Base-by-base conservation (phyloP, 2,329 filamentous ascomycete species). In the Aspergillus sp. region DNA sequence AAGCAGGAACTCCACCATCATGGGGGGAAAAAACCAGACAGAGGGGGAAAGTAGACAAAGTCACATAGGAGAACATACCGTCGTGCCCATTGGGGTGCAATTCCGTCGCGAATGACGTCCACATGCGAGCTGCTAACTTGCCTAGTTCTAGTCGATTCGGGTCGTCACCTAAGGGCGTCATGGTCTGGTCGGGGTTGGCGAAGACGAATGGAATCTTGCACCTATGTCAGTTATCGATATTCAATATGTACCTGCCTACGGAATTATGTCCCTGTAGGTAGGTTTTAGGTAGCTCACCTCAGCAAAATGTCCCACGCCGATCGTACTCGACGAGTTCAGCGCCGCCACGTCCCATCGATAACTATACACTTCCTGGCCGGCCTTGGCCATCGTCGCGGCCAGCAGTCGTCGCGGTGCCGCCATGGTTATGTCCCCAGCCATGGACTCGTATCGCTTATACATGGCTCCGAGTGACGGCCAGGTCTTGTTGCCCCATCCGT, bases 361-460 rank as follows among this genome's bases (percentile, higher is more conserved):
- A 1, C 68, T 67, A 32, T 66, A 72, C 1, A 73, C 66, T 11
- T 62, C 47, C 6, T 63, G 26, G 7, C 51, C 55, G 7, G 64
- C 64, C 2, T 39, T 32, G 4, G 68, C 63, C 71, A 73, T 71
- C 1, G 61, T 64, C 39, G 67, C 36, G 6, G 69, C 68, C 6
- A 73, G 62, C 55, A 73, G 61, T 10, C 71, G 69, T 24, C 71
- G 68, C 14, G 70, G 71, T 6, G 65, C 70, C 1, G 60, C 62
- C 71, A 72, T 72, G 22, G 65, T 63, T 2, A 73, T 29, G 58
- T 73, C 71, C 0, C 69, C 70, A 0, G 71, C 71, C 52, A 73
- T 72, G 1, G 71, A 72, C 22, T 59, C 64, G 31, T 73, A 73
- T 0, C 71, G 70, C 45, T 73, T 73, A 49, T 72, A 73, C 60